Conservation (phyloP, 2,329 filamentous ascomycete genomes). For the Fusarium veterinarium region DNA sequence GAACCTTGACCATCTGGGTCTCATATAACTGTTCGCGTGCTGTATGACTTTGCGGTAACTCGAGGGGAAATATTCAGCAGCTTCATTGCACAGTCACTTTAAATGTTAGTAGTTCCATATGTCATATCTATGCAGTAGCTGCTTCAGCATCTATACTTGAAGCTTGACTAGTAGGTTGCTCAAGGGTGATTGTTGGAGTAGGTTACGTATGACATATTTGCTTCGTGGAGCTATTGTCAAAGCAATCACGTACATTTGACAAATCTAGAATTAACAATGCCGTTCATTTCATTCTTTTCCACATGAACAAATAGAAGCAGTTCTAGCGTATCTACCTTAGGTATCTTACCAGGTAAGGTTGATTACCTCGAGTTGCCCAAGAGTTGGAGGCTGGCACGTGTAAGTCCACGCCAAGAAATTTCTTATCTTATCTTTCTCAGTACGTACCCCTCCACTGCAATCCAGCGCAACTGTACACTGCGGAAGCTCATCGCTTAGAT, state of each 20-base stretch:
- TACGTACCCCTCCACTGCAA: constrained; percentile 34
- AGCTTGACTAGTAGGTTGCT: neutral
- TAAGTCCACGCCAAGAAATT: constrained; percentile 19
- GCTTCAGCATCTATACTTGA: neutral
- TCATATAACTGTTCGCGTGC: neutral
- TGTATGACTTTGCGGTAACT: neutral
- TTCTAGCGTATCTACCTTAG: neutral
- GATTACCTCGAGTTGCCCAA: neutral
- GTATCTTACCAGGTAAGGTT: neutral
- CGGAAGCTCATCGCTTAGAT: constrained; percentile 24
- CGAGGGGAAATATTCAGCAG: neutral
- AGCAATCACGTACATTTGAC: neutral
- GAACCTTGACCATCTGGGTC: neutral
- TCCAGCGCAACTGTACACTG: constrained; percentile 15
- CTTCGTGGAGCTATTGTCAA: neutral
- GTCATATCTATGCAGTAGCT: neutral
- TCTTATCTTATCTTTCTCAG: constrained; percentile 36
- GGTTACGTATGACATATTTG: neutral
- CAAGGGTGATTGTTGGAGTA: neutral
- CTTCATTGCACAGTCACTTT: neutral
- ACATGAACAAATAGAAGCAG: neutral
- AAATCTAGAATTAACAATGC: neutral
- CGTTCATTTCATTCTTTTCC: neutral
- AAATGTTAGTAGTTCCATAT: neutral
- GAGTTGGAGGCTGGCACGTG: constrained; percentile 1